These are phyloP conservation scores for Penicillium hordei DNA, from an alignment of 2,329 filamentous ascomycete species.

Conservation along the genomic window DNA sequence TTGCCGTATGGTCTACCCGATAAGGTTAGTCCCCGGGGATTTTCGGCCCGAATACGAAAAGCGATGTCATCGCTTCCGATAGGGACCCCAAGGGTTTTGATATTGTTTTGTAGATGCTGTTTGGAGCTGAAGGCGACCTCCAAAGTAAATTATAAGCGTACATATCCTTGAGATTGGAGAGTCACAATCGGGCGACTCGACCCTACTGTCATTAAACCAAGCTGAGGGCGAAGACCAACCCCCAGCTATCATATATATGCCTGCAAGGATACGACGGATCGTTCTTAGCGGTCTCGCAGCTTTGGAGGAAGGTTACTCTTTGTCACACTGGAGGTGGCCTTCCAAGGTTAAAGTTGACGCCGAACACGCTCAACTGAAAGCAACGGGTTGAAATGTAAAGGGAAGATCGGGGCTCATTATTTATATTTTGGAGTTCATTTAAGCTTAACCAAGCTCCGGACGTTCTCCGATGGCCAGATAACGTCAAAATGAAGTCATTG, in stretches of 20 bases:
- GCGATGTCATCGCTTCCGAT: conserved; percentile 3
- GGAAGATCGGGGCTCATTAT: not conserved
- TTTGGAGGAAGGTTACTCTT: not conserved
- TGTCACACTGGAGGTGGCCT: not conserved
- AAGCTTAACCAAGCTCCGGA: not conserved
- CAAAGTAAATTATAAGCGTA: not conserved
- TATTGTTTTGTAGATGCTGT: not conserved
- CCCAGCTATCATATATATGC: not conserved
- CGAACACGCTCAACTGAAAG: not conserved
- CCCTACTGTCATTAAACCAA: not conserved
- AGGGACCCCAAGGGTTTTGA: not conserved
- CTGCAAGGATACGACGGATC: not conserved
- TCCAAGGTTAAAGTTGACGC: not conserved
- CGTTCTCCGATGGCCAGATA: not conserved
- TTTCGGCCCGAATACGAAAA: conserved; percentile 23
- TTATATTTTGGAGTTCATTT: not conserved
- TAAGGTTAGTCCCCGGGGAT: conserved; percentile 29
- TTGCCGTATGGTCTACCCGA: conserved; percentile 1
- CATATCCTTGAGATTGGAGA: not conserved
- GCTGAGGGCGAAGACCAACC: not conserved
- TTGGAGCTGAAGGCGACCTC: not conserved
- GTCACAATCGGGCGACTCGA: not conserved
- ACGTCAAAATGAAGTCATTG: conserved; percentile 35
- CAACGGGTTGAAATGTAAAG: too few species aligned
- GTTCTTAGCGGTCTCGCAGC: too few species aligned